These are phyloP conservation scores for Camellia japonica DNA, from an alignment of 148 eudicot genomes.

Conservation along the genomic window DNA sequence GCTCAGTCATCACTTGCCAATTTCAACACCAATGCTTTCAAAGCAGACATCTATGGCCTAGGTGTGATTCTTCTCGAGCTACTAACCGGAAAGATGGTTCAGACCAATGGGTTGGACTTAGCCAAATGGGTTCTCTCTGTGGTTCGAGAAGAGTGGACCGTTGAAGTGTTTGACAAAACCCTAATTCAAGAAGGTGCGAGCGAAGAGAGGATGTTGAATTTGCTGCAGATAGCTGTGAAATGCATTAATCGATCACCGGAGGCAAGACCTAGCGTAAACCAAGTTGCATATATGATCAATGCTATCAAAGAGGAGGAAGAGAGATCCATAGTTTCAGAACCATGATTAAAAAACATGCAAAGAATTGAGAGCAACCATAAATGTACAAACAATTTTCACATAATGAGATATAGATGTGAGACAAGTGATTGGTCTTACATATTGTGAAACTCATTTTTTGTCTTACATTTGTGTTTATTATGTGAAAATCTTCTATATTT, in stretches of 20 bases:
- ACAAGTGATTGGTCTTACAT: too few relatives aligned
- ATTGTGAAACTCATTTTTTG: too few relatives aligned
- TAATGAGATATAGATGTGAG: too few relatives aligned
- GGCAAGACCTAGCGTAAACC: slow-evolving; percentile 36
- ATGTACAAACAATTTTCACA: too few relatives aligned
- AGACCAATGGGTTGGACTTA: slow-evolving; percentile 33
- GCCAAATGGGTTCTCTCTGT: slow-evolving; percentile 44
- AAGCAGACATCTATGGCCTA: slow-evolving; percentile 34
- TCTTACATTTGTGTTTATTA: too few relatives aligned
- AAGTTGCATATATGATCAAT: slow-evolving; percentile 38
- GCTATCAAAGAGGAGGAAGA: slow-evolving; percentile 43
- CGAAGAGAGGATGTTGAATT: slow-evolving; percentile 46
- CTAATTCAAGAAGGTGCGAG: slow-evolving; percentile 40
- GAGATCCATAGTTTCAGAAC: slow-evolving; percentile 32
- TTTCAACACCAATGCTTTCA: slow-evolving; percentile 8
- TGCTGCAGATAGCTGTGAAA: slow-evolving; percentile 43
- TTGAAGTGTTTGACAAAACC: slow-evolving; percentile 45
- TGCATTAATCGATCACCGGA: slow-evolving; percentile 32
- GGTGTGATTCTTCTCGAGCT: slow-evolving; percentile 50
- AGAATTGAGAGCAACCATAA: not conserved
- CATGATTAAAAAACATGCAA: not conserved
- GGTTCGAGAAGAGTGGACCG: slow-evolving; percentile 54
- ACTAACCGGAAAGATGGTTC: slow-evolving; percentile 37
- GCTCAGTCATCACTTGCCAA: not conserved
- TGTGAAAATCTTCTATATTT: too few relatives aligned